A percentile compares a stretch with the other conserved stretches of the same genome.
phyloP scores from a whole-genome alignment of 495 filamentous ascomycete species.

The Aspergillus sparsus region DNA sequence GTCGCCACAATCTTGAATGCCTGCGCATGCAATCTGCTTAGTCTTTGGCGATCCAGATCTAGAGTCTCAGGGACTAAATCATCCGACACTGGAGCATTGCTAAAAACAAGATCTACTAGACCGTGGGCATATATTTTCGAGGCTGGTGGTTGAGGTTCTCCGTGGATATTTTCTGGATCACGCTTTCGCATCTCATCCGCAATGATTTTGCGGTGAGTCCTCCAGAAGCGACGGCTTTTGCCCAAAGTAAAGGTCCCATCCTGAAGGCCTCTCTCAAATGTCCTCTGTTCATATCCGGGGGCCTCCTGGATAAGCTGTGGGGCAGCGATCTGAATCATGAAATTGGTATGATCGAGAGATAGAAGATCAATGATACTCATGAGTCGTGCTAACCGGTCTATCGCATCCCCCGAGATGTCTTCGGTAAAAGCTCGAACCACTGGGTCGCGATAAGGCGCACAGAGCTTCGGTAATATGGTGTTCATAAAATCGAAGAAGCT shows the following conservation, averaged over 20 bases:
- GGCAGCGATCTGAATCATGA: conserved; percentile 77
- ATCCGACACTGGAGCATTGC: conserved; percentile 54
- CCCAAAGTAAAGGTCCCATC: conserved; percentile 57
- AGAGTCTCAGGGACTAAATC: conserved; percentile 81
- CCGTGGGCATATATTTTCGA: conserved; percentile 80
- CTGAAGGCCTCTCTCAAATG: conserved; percentile 70
- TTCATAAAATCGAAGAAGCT: conserved; percentile 91
- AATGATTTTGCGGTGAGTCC: conserved; percentile 64
- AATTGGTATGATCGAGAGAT: conserved; percentile 95
- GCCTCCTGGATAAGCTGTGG: conserved; percentile 81
- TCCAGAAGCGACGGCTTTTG: conserved; percentile 72
- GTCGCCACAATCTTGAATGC: conserved; percentile 76
- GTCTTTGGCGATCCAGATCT: conserved; percentile 71
- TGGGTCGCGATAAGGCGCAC: conserved; percentile 85
- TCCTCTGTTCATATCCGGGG: conserved; percentile 74
- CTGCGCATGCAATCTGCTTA: conserved; percentile 63
- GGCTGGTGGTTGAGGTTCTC: conserved; percentile 38
- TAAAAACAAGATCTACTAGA: conserved; percentile 64
- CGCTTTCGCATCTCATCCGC: conserved; percentile 69
- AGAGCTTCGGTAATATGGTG: conserved; percentile 85
- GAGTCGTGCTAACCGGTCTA: conserved; percentile 78
- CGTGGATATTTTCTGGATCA: conserved; percentile 67
- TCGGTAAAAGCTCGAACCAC: conserved; percentile 78
- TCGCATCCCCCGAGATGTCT: conserved; percentile 74
- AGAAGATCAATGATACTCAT: conserved; percentile 87